Percentiles rank a stretch among this genome's conserved stretches.
Conservation (phyloP, 2,329 filamentous ascomycete genomes). For the Colletotrichum magnum region DNA sequence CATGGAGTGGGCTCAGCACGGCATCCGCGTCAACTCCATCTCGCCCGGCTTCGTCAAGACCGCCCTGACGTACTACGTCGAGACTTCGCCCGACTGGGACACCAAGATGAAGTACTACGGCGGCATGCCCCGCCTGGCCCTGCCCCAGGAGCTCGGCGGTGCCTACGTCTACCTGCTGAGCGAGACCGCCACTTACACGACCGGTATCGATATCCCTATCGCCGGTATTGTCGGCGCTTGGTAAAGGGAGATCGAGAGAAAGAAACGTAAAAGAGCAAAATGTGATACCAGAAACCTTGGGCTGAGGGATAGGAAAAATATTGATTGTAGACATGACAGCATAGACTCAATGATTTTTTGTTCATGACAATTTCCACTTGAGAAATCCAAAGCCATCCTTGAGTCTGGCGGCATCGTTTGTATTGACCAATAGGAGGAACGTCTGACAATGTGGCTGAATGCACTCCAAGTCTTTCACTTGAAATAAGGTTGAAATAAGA, state of each 20-base stretch:
- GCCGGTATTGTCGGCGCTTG: conserved; percentile 50
- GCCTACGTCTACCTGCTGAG: conserved; percentile 71
- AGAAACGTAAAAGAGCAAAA: background rate
- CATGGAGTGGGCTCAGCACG: conserved; percentile 64
- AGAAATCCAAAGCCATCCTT: no score
- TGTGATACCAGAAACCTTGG: conserved; percentile 7
- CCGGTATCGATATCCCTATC: conserved; percentile 64
- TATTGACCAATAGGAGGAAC: no score
- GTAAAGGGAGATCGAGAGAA: background rate
- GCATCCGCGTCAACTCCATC: conserved; percentile 62
- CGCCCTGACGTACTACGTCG: conserved; percentile 65
- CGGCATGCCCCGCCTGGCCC: conserved; percentile 68
- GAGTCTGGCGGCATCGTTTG: no score
- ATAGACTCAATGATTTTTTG: conserved; percentile 24
- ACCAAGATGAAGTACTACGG: conserved; percentile 71
- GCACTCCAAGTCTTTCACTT: no score
- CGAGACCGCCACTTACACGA: conserved; percentile 65
- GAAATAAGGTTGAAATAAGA: no score
- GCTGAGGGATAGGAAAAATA: conserved; percentile 7
- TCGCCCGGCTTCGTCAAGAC: conserved; percentile 61
- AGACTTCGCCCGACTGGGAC: conserved; percentile 68
- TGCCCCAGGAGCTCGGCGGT: conserved; percentile 68
- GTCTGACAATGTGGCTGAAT: no score
- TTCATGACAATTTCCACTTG: background rate
- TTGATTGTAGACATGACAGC: conserved; percentile 22